A percentile compares a stretch with the other conserved stretches of the same genome.
Evolutionary conservation across 345 rosid genomes (phyloP).

Genomic region (Linum trigynum): DNA sequence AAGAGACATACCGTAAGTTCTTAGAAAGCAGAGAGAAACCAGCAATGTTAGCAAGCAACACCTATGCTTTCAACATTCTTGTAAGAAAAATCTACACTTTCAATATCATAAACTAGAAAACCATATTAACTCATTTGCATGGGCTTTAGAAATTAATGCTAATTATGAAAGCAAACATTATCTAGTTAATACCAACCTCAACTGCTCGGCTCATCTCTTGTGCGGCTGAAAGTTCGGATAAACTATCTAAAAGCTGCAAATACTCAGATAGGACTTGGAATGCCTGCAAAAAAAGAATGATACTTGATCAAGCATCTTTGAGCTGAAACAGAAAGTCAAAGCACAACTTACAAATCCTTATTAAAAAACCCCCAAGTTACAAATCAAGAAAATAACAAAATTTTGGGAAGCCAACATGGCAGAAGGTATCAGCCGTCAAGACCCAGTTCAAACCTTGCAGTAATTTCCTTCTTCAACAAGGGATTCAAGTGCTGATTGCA

Average conservation of each 20-base stretch:
- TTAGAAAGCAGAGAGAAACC: conserved; percentile 2
- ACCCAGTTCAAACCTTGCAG: conserved; percentile 60
- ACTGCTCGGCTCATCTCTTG: conserved; percentile 96
- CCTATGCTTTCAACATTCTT: no score
- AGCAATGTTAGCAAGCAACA: no score
- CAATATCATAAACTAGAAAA: no score
- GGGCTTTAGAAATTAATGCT: conserved; percentile 3
- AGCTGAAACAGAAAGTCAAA: conserved; percentile 3
- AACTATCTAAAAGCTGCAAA: conserved; percentile 85
- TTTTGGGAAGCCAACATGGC: conserved; percentile 1
- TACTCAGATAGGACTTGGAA: conserved; percentile 96
- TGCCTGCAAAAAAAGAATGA: conserved; percentile 45
- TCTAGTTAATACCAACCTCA: conserved; percentile 49
- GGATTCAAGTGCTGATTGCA: conserved; percentile 76
- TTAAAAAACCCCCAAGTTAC: no score
- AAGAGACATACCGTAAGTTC: conserved; percentile 11
- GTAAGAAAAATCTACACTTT: no score
- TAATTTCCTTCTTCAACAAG: conserved; percentile 86
- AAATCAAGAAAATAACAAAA: not conserved
- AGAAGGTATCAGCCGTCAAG: not conserved
- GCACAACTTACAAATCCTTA: not conserved
- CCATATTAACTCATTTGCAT: no score
- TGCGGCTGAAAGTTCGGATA: conserved; percentile 70
- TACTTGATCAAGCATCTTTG: conserved; percentile 14
- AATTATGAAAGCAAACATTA: not conserved